phyloP scores from a whole-genome alignment of 495 filamentous ascomycete species.

The Penicillium flavigenum region DNA sequence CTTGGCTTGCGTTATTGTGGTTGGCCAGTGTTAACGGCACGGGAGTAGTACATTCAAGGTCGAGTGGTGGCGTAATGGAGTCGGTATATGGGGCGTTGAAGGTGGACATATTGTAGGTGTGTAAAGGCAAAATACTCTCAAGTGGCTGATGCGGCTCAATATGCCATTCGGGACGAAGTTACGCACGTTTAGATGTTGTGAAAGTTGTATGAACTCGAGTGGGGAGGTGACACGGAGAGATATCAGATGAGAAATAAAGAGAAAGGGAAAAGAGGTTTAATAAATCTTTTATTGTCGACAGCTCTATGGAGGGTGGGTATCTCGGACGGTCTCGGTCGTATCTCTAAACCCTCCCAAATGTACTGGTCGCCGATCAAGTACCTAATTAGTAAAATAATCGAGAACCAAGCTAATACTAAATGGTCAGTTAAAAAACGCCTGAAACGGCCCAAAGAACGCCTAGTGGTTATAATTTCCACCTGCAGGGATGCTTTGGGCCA shows the following conservation, averaged over 20 bases:
- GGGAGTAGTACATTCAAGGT: background rate
- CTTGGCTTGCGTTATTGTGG: background rate
- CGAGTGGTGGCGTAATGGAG: background rate
- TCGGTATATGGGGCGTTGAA: background rate
- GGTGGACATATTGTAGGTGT: slow-evolving; percentile 1
- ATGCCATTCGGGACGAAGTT: background rate
- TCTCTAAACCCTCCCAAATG: background rate
- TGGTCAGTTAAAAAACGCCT: background rate
- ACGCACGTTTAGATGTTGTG: background rate
- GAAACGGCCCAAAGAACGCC: slow-evolving; percentile 4
- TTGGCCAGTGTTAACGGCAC: background rate
- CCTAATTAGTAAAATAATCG: slow-evolving; percentile 1
- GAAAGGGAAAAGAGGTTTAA: background rate
- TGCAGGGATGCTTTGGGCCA: background rate
- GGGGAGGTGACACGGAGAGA: background rate
- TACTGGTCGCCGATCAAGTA: background rate
- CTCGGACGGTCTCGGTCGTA: slow-evolving; percentile 1
- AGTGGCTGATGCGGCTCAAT: background rate
- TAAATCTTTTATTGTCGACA: slow-evolving; percentile 1
- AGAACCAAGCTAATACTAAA: slow-evolving; percentile 2
- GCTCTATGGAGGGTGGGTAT: background rate
- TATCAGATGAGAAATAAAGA: background rate
- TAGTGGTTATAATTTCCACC: background rate
- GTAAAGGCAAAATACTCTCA: background rate
- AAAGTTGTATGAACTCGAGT: background rate